phyloP scores from a whole-genome alignment of 768 basidiomycete species.

The Royoungia palumana region DNA sequence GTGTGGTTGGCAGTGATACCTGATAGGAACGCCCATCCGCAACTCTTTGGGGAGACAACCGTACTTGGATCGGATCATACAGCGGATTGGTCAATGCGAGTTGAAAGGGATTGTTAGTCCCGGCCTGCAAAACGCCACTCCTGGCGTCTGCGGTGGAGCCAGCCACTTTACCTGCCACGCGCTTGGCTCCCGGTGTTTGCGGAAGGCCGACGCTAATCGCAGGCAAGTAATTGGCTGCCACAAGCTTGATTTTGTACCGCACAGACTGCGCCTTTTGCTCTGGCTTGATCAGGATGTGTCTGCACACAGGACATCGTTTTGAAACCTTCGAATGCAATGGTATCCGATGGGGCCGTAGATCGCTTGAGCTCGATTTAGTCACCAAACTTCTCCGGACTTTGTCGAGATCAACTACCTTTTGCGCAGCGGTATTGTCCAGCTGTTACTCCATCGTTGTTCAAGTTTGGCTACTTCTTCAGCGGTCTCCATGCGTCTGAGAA shows the following conservation, averaged over 20 bases:
- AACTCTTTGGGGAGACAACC: constrained; percentile 71
- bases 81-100: constrained; percentile 91
- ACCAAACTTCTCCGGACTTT: neutral
- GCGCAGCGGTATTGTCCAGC: constrained; percentile 70
- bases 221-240: constrained; percentile 92
- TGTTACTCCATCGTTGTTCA: constrained; percentile 77
- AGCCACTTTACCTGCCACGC: constrained; percentile 35
- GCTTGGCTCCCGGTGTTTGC: constrained; percentile 42
- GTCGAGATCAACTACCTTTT: constrained; percentile 48
- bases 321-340: constrained; percentile 91
- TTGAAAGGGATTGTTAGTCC: constrained; percentile 81
- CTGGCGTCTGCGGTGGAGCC: constrained; percentile 37
- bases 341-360: constrained; percentile 84
- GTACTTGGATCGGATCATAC: constrained; percentile 92
- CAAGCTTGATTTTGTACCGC: constrained; percentile 95
- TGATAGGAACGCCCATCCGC: constrained; percentile 53
- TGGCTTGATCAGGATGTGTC: constrained; percentile 96
- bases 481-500: constrained; percentile 60
- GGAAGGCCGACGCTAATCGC: constrained; percentile 73
- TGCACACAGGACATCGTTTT: constrained; percentile 91
- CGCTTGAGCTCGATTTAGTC: constrained; percentile 41
- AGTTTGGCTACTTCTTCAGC: constrained; percentile 62
- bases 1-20: constrained; percentile 69
- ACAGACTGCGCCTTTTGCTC: constrained; percentile 95
- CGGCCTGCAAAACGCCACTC: constrained; percentile 56